Evolutionary conservation across 306 rosid genomes (phyloP).

Genomic region (Cicer pinnatifidum): DNA sequence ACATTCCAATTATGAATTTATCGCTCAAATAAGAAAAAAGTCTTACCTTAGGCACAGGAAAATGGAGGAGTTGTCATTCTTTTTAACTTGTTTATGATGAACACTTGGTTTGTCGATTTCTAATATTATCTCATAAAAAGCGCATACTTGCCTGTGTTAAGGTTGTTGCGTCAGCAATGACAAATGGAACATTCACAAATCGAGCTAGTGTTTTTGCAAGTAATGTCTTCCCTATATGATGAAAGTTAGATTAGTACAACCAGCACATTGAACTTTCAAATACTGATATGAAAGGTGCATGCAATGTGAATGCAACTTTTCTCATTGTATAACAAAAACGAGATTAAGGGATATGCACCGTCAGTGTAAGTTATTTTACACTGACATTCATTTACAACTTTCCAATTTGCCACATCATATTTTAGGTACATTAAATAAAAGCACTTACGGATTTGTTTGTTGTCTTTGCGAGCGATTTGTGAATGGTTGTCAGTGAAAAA

Average conservation of each 20-base stretch:
- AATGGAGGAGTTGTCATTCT: background rate
- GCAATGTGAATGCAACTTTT: slow-evolving; percentile 29
- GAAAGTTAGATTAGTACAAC: slow-evolving; percentile 49
- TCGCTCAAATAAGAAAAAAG: slow-evolving; percentile 12
- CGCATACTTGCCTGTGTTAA: slow-evolving; percentile 81
- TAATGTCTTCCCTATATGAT: slow-evolving; percentile 84
- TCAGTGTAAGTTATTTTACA: too few species aligned
- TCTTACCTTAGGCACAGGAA: slow-evolving; percentile 9
- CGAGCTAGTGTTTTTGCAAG: slow-evolving; percentile 97
- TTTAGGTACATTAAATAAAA: too few species aligned
- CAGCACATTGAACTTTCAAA: slow-evolving; percentile 7
- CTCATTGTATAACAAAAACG: slow-evolving; percentile 13
- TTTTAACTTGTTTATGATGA: slow-evolving; percentile 14
- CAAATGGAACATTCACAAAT: slow-evolving; percentile 95
- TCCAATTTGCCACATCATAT: too few species aligned
- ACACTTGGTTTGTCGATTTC: slow-evolving; percentile 24
- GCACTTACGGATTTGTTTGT: too few species aligned
- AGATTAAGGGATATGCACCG: too few species aligned
- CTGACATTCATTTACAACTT: too few species aligned
- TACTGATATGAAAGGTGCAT: slow-evolving; percentile 5
- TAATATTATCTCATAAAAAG: slow-evolving; percentile 33
- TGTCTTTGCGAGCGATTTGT: too few species aligned
- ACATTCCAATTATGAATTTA: slow-evolving; percentile 34
- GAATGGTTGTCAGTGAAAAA: too few species aligned
- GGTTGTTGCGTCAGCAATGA: slow-evolving; percentile 96